Percentiles rank a stretch among this genome's conserved stretches.
Evolutionary conservation across 305 asterid genomes (phyloP).

Genomic region (Plantago rigida): DNA sequence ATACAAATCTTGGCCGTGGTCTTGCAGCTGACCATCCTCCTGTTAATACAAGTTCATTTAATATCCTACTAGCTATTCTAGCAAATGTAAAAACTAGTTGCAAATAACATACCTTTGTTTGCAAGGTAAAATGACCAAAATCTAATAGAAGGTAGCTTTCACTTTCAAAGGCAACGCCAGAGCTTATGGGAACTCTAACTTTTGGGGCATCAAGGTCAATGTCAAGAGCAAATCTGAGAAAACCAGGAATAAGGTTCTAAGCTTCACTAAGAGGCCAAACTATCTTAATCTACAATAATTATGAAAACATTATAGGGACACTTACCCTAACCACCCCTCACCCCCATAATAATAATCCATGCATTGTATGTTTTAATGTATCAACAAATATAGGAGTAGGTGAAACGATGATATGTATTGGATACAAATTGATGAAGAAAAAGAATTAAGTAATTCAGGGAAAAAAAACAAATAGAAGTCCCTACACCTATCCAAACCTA

Average conservation of each 20-base stretch:
- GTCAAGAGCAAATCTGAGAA: slow-evolving; percentile 85
- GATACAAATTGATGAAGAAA: too few relatives aligned
- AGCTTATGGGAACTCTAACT: slow-evolving; percentile 81
- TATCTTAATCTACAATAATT: slow-evolving; percentile 13
- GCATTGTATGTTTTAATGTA: not conserved
- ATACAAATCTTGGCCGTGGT: slow-evolving; percentile 59
- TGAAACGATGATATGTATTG: too few relatives aligned
- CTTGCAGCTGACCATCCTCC: slow-evolving; percentile 60
- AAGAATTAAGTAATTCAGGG: too few relatives aligned
- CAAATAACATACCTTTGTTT: slow-evolving; percentile 60
- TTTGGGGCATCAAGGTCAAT: slow-evolving; percentile 99
- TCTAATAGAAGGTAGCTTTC: slow-evolving; percentile 77
- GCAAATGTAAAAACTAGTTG: not conserved
- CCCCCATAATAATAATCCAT: slow-evolving; percentile 6
- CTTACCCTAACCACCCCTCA: not conserved
- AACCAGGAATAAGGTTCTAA: slow-evolving; percentile 21
- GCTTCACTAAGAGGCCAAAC: slow-evolving; percentile 20
- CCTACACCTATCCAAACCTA: not conserved
- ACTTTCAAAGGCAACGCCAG: slow-evolving; percentile 40
- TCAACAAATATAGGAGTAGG: not conserved
- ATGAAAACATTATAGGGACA: not conserved
- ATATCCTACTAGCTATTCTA: not conserved
- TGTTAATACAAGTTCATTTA: slow-evolving; percentile 19
- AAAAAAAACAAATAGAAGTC: not conserved
- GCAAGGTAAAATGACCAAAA: slow-evolving; percentile 89